Base-by-base conservation (phyloP, 2,329 filamentous ascomycete genomes). In the Fusarium sp. region DNA sequence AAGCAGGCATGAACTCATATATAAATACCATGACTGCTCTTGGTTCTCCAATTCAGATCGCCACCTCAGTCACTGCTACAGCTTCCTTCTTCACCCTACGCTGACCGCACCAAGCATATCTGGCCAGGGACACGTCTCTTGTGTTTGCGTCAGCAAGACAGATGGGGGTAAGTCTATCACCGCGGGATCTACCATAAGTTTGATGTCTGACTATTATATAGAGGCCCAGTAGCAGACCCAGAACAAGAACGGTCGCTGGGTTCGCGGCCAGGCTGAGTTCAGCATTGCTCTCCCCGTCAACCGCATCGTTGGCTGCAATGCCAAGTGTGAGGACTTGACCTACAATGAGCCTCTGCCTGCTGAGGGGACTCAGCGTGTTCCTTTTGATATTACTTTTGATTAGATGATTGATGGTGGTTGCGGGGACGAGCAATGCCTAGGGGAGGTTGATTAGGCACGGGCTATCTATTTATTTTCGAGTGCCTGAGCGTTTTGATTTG, bases 251-350 rank as follows among this genome's bases (percentile, higher is more conserved):
- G 58, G 58, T 10, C 47, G 48, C 38, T 61, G 22, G 6, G 58
- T 61, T 24, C 53, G 58, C 24, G 53, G 58, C 34, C 47, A 53
- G 42, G 44, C 58, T 24, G 53, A 61, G 47, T 61, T 57, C 26
- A 61, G 58, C 44, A 61, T 61, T 38, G 53, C 58, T 11, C 28
- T 61, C 2, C 58, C 58, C 11, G 15, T 61, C 19, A 57, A 57
- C 48, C 43, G 35, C 11, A 57, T 57, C 10, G 48, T 61, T 31
- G 58, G 53, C 44, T 61, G 53, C 44, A 56, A 60, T 5, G 57
- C 57, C 26, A 42, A 44, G 8, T 61, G 57, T 13, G 28, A 29
- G 6, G 53, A 57, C 13, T 26, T 50, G 25, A 36, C 19, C 26
- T 61, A 61, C 25, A 43, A 38, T 7, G 44, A 53, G 45, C 53